Percentiles rank a stretch among this genome's conserved stretches.
Conservation (phyloP, 1,284 basidiomycete species). For the Cutaneotrichosporon sp. region DNA sequence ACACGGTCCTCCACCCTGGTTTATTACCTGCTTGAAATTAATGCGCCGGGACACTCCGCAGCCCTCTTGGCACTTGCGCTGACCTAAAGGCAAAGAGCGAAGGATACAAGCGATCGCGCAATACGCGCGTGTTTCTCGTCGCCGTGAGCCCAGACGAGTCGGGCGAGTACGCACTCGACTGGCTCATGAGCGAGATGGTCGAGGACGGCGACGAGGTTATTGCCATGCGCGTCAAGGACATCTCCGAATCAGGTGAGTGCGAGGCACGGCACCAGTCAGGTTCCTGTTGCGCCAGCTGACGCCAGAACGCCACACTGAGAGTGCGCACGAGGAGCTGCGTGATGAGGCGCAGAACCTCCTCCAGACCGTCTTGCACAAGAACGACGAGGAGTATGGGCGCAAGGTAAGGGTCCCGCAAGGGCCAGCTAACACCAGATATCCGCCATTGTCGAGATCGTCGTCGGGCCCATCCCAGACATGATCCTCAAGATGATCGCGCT, state of each 20-base stretch:
- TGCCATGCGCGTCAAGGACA: slow-evolving; percentile 83
- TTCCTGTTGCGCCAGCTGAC: slow-evolving; percentile 14
- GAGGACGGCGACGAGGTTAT: slow-evolving; percentile 95
- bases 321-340: slow-evolving; percentile 70
- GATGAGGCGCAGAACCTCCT: slow-evolving; percentile 86
- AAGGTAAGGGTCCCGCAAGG: slow-evolving; percentile 57
- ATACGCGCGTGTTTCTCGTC: slow-evolving; percentile 86
- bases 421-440: slow-evolving; percentile 63
- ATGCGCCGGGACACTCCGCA: slow-evolving; percentile 1
- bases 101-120: slow-evolving; percentile 72
- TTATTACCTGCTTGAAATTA: neutral
- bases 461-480: slow-evolving; percentile 82
- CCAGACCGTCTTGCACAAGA: slow-evolving; percentile 75
- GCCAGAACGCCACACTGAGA: slow-evolving; percentile 61
- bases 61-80: neutral
- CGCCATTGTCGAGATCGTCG: slow-evolving; percentile 89
- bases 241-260: slow-evolving; percentile 67
- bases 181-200: slow-evolving; percentile 79
- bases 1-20: neutral
- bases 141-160: slow-evolving; percentile 87
- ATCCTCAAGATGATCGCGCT: slow-evolving; percentile 90
- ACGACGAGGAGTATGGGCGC: slow-evolving; percentile 73
- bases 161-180: slow-evolving; percentile 78
- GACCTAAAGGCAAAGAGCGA: slow-evolving; percentile 72
- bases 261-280: neutral